Evolutionary conservation across 2,329 filamentous ascomycete genomes (phyloP).

Genomic region (Colletotrichum incanum): DNA sequence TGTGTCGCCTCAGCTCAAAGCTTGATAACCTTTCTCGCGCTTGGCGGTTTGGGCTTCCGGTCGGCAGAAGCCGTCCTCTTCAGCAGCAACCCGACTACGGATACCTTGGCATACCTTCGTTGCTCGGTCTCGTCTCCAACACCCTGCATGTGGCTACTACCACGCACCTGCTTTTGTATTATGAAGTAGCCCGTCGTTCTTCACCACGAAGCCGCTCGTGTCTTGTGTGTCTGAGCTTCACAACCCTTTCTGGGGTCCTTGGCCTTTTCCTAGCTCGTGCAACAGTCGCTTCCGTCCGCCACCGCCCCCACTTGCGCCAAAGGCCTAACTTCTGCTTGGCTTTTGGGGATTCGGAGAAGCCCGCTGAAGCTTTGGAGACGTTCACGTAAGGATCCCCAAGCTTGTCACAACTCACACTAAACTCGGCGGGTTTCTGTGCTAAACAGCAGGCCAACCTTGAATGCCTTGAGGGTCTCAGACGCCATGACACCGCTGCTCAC

Average conservation of each 20-base stretch:
- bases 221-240: not conserved
- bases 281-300: not conserved
- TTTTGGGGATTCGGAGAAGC: slow-evolving; percentile 25
- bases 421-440: slow-evolving; percentile 35
- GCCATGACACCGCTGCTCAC: not conserved
- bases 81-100: not conserved
- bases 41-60: slow-evolving; percentile 32
- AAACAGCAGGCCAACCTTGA: slow-evolving; percentile 31
- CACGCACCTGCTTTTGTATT: slow-evolving; percentile 7
- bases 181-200: not conserved
- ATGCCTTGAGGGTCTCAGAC: slow-evolving; percentile 4
- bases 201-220: slow-evolving; percentile 16
- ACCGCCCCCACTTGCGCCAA: not conserved
- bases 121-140: not conserved
- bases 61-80: slow-evolving; percentile 10
- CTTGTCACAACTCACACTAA: slow-evolving; percentile 40
- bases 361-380: slow-evolving; percentile 4
- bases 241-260: slow-evolving; percentile 2
- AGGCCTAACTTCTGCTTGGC: slow-evolving; percentile 8
- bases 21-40: slow-evolving; percentile 28
- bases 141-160: slow-evolving; percentile 30
- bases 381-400: slow-evolving; percentile 22
- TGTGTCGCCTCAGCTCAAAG: slow-evolving; percentile 32
- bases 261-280: not conserved
- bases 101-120: slow-evolving; percentile 4